A percentile compares a stretch with the other conserved stretches of the same genome.
Evolutionary conservation across 768 basidiomycete species (phyloP).

Genomic region (Coprinellus micaceus): DNA sequence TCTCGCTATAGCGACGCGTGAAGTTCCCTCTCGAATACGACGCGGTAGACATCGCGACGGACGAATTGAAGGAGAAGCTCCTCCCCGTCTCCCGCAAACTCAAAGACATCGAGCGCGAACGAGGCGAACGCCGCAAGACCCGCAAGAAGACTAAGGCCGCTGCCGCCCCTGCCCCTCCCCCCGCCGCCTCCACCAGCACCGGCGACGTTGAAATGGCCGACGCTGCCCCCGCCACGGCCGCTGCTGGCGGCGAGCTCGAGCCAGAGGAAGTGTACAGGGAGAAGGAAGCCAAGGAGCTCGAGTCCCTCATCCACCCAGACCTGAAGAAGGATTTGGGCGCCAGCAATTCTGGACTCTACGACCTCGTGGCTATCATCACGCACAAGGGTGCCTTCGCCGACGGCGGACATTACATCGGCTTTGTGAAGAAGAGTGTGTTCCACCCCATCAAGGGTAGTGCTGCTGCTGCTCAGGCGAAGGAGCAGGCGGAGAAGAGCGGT

Average conservation of each 20-base stretch:
- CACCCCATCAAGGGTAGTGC: constrained; percentile 34
- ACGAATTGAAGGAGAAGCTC: constrained; percentile 72
- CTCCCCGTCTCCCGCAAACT: constrained; percentile 67
- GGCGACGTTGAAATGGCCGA: constrained; percentile 51
- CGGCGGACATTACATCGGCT: constrained; percentile 93
- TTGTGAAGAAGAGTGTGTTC: constrained; percentile 76
- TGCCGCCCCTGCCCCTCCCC: constrained; percentile 24
- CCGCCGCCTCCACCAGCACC: constrained; percentile 21
- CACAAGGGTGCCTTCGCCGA: constrained; percentile 97
- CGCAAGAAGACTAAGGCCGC: constrained; percentile 66
- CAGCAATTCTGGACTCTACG: constrained; percentile 82
- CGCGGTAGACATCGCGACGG: constrained; percentile 74
- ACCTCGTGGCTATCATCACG: constrained; percentile 92
- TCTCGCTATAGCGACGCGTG: constrained; percentile 64
- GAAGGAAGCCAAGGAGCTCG: constrained; percentile 64
- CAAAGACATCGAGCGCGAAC: constrained; percentile 79
- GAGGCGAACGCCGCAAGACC: constrained; percentile 77
- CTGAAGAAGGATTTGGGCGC: constrained; percentile 67
- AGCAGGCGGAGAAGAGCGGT: too few relatives aligned
- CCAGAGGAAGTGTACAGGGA: constrained; percentile 62
- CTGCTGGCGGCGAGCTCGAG: constrained; percentile 46
- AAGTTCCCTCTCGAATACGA: constrained; percentile 92
- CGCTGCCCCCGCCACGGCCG: constrained; percentile 20
- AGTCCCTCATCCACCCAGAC: constrained; percentile 57
- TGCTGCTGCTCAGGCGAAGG: constrained; percentile 10